phyloP scores from a whole-genome alignment of 169 alveolate species.

The Cryptosporidium sp. region DNA sequence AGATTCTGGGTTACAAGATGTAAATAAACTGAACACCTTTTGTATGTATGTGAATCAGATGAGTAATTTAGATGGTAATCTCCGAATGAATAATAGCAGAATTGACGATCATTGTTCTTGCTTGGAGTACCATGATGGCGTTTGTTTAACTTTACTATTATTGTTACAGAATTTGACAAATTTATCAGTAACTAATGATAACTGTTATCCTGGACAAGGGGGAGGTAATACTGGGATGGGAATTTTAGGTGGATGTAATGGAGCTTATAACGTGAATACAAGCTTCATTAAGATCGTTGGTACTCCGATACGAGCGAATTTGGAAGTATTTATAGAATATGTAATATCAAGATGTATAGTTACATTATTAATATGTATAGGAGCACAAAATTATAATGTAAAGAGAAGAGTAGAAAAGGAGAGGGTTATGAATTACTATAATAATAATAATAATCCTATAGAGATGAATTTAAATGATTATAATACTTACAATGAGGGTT shows the following conservation, averaged over 20 bases:
- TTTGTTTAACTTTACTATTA: conserved; percentile 25
- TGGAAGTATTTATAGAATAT: conserved; percentile 58
- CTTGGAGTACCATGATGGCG: conserved; percentile 52
- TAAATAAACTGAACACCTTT: conserved; percentile 16
- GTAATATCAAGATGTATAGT: conserved; percentile 26
- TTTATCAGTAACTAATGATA: background rate
- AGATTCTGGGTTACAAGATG: conserved; percentile 24
- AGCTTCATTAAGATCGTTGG: conserved; percentile 18
- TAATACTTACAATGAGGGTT: no score
- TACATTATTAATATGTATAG: conserved; percentile 44
- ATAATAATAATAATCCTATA: background rate
- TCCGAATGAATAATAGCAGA: background rate
- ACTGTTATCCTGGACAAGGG: background rate
- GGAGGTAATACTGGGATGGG: background rate
- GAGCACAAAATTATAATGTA: conserved; percentile 2
- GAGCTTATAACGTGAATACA: background rate
- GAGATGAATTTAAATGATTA: background rate
- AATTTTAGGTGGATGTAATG: background rate
- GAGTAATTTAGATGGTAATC: background rate
- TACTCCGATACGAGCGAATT: background rate
- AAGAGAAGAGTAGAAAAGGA: background rate
- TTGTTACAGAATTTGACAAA: conserved; percentile 16
- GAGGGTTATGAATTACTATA: background rate
- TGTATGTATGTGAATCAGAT: conserved; percentile 36
- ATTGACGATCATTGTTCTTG: conserved; percentile 26